Evolutionary conservation across 495 filamentous ascomycete genomes (phyloP), one percentile per base, ranked within the genome.

Genomic region (Trichoderma virens): DNA sequence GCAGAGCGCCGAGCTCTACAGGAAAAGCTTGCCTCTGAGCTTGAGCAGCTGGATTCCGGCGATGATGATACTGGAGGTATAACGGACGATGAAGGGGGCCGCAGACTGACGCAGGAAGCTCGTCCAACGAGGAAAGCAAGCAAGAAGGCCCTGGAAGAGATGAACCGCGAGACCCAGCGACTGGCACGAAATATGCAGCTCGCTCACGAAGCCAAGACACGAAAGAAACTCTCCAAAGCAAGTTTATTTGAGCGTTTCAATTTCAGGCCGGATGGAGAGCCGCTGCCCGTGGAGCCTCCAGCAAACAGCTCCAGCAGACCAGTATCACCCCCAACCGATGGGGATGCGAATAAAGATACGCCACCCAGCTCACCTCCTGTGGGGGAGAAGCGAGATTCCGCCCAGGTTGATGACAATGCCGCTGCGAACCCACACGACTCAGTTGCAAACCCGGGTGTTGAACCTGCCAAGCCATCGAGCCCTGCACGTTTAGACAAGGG

Each of bases 141-240:
- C 76, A 98, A 95, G 78, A 97, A 93, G 78, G 94, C 95, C 0
- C 64, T 96, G n/a, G 90, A 97, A 74, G 93, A 98, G 70, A 96
- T 98, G 87, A 85, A 85, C 64, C 82, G 90, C 51, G 94, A 98
- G 74, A 97, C 93, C 1, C 93, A 97, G 74, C 87, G 95, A 27
- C 83, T 99, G 80, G 87, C 83, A 67, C 84, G 94, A 65, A 94
- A 89, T 67, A 87, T 94, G 83, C 94, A 97, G 70, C 79, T 99
- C 27, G 84, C 89, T n/a, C 92, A 98, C 72, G 86, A 97, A 70
- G 88, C 90, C 7, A 88, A 85, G 71, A 93, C 92, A 3, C 94
- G 90, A 78, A 97, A 94, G 79, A 97, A 92, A 75, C 89, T 97
- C 63, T 87, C 86, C 13, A 96, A 91, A 70, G 83, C 89, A 20